phyloP scores from a whole-genome alignment of 2,329 filamentous ascomycete genomes.

The Gnomoniopsis sp. region DNA sequence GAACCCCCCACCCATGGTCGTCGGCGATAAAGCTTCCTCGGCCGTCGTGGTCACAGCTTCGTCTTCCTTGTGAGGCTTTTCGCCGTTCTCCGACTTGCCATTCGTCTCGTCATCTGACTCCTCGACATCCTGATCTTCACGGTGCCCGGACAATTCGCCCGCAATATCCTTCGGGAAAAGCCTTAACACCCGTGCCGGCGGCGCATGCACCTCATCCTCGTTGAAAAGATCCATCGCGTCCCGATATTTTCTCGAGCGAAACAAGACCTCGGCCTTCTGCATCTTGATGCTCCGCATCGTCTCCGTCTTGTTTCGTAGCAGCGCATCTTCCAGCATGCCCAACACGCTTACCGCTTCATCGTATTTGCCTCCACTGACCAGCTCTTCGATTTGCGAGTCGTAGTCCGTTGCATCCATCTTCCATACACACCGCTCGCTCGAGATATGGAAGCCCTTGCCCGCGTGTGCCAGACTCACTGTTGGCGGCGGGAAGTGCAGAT shows the following conservation, averaged over 20 bases:
- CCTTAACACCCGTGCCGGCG: slow-evolving; percentile 81
- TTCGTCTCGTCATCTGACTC: slow-evolving; percentile 28
- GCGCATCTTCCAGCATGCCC: slow-evolving; percentile 85
- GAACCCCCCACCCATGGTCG: slow-evolving; percentile 40
- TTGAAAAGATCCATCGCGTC: slow-evolving; percentile 86
- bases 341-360: slow-evolving; percentile 92
- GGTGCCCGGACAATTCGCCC: slow-evolving; percentile 66
- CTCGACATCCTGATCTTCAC: slow-evolving; percentile 31
- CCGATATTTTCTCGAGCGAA: slow-evolving; percentile 77
- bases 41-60: slow-evolving; percentile 20
- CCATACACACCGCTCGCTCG: slow-evolving; percentile 89
- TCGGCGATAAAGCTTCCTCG: slow-evolving; percentile 34
- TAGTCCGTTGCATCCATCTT: slow-evolving; percentile 93
- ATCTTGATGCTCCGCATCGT: slow-evolving; percentile 85
- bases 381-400: slow-evolving; percentile 79
- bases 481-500: slow-evolving; percentile 87
- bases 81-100: slow-evolving; percentile 27
- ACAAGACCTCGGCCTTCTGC: slow-evolving; percentile 82
- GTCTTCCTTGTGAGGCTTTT: slow-evolving; percentile 25
- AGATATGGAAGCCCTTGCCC: slow-evolving; percentile 91
- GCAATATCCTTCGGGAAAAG: slow-evolving; percentile 83
- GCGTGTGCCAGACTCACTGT: slow-evolving; percentile 93
- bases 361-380: slow-evolving; percentile 69
- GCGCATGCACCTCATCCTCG: slow-evolving; percentile 78
- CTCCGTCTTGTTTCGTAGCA: slow-evolving; percentile 77